These are phyloP conservation scores for Phalaenopsis aphrodite DNA, from an alignment of 106 monocot species.

Conservation along the genomic window DNA sequence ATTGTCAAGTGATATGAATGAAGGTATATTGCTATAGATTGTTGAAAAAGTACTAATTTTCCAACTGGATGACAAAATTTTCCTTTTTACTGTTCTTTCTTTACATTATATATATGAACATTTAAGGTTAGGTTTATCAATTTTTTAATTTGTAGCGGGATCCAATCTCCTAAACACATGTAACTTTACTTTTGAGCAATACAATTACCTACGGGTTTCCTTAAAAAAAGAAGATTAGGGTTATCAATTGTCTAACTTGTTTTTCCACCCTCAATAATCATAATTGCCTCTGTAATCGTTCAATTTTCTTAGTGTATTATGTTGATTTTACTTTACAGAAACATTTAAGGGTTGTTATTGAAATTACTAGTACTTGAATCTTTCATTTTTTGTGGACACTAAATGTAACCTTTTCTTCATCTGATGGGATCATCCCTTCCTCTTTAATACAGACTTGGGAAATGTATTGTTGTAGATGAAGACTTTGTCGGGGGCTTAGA, in stretches of 20 bases:
- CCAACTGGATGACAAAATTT: background rate
- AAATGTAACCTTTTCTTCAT: background rate
- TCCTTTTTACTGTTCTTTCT: background rate
- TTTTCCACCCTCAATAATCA: background rate
- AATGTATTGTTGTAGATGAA: background rate
- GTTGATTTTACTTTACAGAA: background rate
- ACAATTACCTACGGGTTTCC: too few species aligned
- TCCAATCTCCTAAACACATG: too few species aligned
- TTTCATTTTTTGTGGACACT: background rate
- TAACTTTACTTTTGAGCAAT: too few species aligned
- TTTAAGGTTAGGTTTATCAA: background rate
- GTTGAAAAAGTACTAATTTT: background rate
- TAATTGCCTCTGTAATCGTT: background rate
- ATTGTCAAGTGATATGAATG: background rate
- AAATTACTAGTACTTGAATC: background rate
- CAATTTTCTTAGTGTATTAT: background rate
- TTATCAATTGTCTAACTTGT: background rate
- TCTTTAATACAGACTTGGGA: background rate
- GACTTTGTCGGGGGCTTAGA: background rate
- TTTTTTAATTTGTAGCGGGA: too few species aligned
- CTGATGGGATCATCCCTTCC: background rate
- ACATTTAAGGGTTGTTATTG: background rate
- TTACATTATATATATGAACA: background rate
- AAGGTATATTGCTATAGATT: background rate
- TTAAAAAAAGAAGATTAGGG: background rate